These are phyloP conservation scores for Mycena albidolilacea DNA, from an alignment of 768 basidiomycete species.

Conservation along the genomic window DNA sequence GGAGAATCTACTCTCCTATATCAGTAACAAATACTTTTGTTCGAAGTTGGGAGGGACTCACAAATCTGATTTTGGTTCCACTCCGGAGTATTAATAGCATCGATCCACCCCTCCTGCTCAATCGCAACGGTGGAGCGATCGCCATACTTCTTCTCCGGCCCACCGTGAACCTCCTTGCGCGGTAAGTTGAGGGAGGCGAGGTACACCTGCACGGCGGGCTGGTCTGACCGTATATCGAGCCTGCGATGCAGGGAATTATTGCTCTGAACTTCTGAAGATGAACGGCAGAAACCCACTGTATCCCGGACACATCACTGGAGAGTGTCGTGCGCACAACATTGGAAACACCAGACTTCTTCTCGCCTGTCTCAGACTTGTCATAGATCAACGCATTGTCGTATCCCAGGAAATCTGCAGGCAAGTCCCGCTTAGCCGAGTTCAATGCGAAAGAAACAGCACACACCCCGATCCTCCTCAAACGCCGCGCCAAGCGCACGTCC, in stretches of 20 bases:
- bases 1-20: slow-evolving; percentile 53
- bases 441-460: neutral
- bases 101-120: slow-evolving; percentile 68
- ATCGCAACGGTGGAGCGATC: slow-evolving; percentile 63
- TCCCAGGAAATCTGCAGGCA: slow-evolving; percentile 58
- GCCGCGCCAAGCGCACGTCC: slow-evolving; percentile 49
- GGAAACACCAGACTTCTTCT: slow-evolving; percentile 28
- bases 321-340: slow-evolving; percentile 53
- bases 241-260: slow-evolving; percentile 43
- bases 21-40: neutral
- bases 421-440: neutral
- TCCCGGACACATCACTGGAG: slow-evolving; percentile 65
- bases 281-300: slow-evolving; percentile 50
- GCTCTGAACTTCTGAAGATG: neutral
- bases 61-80: slow-evolving; percentile 69
- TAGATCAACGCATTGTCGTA: slow-evolving; percentile 69
- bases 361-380: slow-evolving; percentile 44
- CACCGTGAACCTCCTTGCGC: slow-evolving; percentile 65
- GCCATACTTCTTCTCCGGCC: slow-evolving; percentile 57
- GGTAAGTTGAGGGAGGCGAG: slow-evolving; percentile 61
- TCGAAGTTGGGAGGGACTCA: slow-evolving; percentile 45
- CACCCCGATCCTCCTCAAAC: slow-evolving; percentile 31
- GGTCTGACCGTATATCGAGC: slow-evolving; percentile 65
- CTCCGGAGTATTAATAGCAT: slow-evolving; percentile 70
- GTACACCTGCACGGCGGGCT: slow-evolving; percentile 67